A percentile compares a stretch with the other conserved stretches of the same genome.
Evolutionary conservation across 192 early-diverging fungal genomes (phyloP).

Genomic region (Glomus cerebriforme): DNA sequence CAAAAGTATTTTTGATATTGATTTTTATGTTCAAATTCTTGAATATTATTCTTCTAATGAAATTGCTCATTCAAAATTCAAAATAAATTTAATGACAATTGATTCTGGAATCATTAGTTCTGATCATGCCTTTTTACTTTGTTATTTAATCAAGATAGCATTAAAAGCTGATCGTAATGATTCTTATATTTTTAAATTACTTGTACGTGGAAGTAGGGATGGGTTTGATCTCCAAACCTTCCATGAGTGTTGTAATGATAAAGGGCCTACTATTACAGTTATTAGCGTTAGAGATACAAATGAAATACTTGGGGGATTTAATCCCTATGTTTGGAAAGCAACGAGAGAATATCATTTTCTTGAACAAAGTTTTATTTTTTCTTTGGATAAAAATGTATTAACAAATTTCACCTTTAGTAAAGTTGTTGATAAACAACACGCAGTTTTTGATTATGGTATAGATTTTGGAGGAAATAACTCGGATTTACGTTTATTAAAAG

Average conservation of each 20-base stretch:
- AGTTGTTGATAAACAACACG: background rate
- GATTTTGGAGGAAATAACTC: background rate
- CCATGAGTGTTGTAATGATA: slow-evolving; percentile 26
- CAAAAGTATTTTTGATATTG: background rate
- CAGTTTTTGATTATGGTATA: background rate
- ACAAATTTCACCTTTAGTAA: background rate
- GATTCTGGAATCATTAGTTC: background rate
- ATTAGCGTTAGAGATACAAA: slow-evolving; percentile 14
- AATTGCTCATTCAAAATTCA: background rate
- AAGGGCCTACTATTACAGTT: slow-evolving; percentile 32
- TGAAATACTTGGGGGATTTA: slow-evolving; percentile 36
- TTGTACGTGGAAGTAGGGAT: background rate
- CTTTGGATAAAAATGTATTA: background rate
- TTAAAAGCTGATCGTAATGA: background rate
- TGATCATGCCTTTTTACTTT: background rate
- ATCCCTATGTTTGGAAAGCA: slow-evolving; percentile 27
- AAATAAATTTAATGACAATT: background rate
- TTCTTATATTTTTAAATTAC: background rate
- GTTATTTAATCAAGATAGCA: background rate
- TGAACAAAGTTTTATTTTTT: background rate
- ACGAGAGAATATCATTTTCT: background rate
- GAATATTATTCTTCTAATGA: background rate
- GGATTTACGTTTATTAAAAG: background rate
- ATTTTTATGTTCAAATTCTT: background rate
- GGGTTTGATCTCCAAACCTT: slow-evolving; percentile 4